phyloP scores from a whole-genome alignment of 2,329 filamentous ascomycete genomes.

The Penicillium sp. region DNA sequence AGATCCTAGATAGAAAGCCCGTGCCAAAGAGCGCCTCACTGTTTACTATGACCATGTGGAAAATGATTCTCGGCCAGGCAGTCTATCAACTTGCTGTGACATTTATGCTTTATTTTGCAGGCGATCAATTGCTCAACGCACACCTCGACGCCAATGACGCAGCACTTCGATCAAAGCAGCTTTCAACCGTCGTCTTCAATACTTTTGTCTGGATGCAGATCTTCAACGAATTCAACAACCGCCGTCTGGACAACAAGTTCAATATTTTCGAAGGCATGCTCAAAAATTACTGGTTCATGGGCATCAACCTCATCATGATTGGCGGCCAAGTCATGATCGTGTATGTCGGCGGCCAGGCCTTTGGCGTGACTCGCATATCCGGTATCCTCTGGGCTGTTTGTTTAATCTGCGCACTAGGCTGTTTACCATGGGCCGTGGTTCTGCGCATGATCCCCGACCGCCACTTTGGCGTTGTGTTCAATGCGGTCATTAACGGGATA shows the following conservation, averaged over 20 bases:
- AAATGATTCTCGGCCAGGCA: slow-evolving; percentile 95
- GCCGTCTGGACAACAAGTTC: slow-evolving; percentile 88
- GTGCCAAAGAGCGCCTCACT: slow-evolving; percentile 70
- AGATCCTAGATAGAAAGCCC: slow-evolving; percentile 76
- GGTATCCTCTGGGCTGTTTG: slow-evolving; percentile 84
- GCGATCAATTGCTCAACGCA: slow-evolving; percentile 59
- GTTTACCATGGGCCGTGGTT: slow-evolving; percentile 76
- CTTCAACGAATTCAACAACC: slow-evolving; percentile 97
- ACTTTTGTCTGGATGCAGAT: slow-evolving; percentile 99
- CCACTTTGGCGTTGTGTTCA: slow-evolving; percentile 43
- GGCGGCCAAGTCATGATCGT: slow-evolving; percentile 87
- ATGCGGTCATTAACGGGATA: slow-evolving; percentile 54
- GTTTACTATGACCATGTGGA: slow-evolving; percentile 94
- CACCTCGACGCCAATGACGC: slow-evolving; percentile 47
- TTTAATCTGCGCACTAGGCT: slow-evolving; percentile 77
- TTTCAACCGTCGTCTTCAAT: slow-evolving; percentile 89
- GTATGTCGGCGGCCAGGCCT: slow-evolving; percentile 77
- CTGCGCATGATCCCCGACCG: slow-evolving; percentile 81
- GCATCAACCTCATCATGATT: slow-evolving; percentile 82
- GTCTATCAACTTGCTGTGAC: slow-evolving; percentile 80
- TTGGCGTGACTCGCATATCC: slow-evolving; percentile 69
- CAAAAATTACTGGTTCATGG: slow-evolving; percentile 84
- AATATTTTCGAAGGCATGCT: slow-evolving; percentile 91
- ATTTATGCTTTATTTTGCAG: slow-evolving; percentile 79
- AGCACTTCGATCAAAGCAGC: slow-evolving; percentile 42